Evolutionary conservation across 1,284 basidiomycete genomes (phyloP), one percentile per base, ranked within the genome.

Genomic region (Ganoderma lingzhi): DNA sequence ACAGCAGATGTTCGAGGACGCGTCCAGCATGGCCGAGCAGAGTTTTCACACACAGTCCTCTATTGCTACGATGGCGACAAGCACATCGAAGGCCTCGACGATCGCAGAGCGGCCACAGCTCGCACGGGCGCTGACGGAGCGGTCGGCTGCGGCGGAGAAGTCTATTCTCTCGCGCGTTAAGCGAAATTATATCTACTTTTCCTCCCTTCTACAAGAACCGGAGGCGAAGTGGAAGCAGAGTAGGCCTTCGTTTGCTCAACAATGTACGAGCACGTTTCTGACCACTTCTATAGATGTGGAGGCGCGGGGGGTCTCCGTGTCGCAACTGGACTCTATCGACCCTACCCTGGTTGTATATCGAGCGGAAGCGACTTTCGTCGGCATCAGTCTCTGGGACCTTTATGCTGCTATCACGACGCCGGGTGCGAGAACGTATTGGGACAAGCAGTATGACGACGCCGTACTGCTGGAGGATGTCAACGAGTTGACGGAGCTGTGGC

Each of bases 181-280:
- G 76, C 87, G 97, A 70, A 98, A 96, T 80, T 99, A 99, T 79
- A 98, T 99, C 70, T 97, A 99, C 81, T 99, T 99, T 79, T 97
- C 97, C 0, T 98, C 97, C 0, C 84, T 99, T 28, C 82, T 99
- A 53, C 98, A 99, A 81, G 98, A 99, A 78, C 98, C 98, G 0
- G 97, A 99, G 79, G 96, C 96, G 2, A 99, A 99, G 80, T 99
- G 98, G 98, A 93, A 90, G 78, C 84, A 89, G 77, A 93, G 92
- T 93, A 80, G 88, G 83, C n/a, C 63, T 37, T 41, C 59, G 44
- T 65, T 58, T 45, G 65, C 59, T 51, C 44, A 65, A 58, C 45
- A 35, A 59, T 74, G 19, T 42, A 12, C 28, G 37, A 9, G 30
- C 6, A 51, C 35, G 70, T 56, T 39, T 67, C 64, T 70, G 48